phyloP scores from a whole-genome alignment of 345 rosid species.

The Acer yangbiense region DNA sequence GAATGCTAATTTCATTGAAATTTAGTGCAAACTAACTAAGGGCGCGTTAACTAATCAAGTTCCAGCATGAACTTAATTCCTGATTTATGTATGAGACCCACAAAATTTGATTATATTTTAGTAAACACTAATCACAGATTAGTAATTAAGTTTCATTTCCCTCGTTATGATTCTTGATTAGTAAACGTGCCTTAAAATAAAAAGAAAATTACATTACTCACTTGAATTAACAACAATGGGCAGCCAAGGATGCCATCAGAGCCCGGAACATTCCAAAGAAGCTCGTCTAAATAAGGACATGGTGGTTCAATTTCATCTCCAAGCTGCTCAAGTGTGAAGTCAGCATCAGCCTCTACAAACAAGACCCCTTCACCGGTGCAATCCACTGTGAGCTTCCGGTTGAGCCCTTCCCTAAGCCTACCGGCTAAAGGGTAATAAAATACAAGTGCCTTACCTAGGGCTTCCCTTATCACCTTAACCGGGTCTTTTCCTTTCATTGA shows the following conservation, averaged over 20 bases:
- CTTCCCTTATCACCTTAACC: slow-evolving; percentile 12
- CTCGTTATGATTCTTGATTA: no score
- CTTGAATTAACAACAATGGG: slow-evolving; percentile 1
- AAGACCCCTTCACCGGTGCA: slow-evolving; percentile 13
- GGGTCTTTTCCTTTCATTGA: not conserved
- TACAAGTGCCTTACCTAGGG: not conserved
- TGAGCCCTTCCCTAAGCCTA: not conserved
- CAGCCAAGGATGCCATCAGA: slow-evolving; percentile 6
- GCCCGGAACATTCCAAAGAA: slow-evolving; percentile 6
- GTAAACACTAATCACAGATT: no score
- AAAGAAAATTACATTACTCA: not conserved
- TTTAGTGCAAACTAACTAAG: no score
- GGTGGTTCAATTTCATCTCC: not conserved
- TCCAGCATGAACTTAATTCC: no score
- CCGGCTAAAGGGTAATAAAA: slow-evolving; percentile 16
- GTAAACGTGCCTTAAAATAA: no score
- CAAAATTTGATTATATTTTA: no score
- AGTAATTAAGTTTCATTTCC: no score
- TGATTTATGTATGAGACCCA: no score
- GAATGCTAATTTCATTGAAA: no score
- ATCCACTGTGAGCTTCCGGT: slow-evolving; percentile 8
- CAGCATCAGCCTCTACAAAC: slow-evolving; percentile 1
- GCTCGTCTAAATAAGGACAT: not conserved
- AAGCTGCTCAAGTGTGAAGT: slow-evolving; percentile 6
- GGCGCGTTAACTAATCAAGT: no score